A percentile compares a stretch with the other conserved stretches of the same genome.
phyloP scores from a whole-genome alignment of 768 basidiomycete species.

The Russula earlei region DNA sequence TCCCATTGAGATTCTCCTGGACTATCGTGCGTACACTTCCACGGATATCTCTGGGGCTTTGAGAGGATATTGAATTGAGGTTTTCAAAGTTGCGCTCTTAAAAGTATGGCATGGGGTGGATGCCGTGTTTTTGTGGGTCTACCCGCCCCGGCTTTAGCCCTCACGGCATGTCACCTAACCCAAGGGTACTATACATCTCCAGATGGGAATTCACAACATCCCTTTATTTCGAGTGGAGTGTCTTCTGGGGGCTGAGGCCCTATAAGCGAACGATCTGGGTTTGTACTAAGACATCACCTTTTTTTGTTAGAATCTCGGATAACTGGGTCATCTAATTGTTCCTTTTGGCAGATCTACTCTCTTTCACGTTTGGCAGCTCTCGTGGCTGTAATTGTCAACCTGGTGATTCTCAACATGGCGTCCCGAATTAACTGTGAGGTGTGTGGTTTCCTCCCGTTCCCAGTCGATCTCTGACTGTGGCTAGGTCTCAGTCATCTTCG shows the following conservation, averaged over 20 bases:
- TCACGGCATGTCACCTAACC: background rate
- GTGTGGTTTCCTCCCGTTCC: background rate
- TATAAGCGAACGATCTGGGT: too few species aligned
- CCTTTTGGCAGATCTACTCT: background rate
- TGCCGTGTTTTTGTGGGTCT: background rate
- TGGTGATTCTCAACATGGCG: background rate
- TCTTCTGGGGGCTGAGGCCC: too few species aligned
- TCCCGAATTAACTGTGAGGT: background rate
- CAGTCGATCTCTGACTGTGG: background rate
- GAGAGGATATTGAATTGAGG: background rate
- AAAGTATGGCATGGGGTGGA: background rate
- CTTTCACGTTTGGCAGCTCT: background rate
- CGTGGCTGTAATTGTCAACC: background rate
- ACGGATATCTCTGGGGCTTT: background rate
- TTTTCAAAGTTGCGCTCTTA: background rate
- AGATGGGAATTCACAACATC: too few species aligned
- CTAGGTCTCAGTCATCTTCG: background rate
- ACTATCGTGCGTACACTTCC: background rate
- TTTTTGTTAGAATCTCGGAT: too few species aligned
- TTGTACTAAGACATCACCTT: too few species aligned
- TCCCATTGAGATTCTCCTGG: too few species aligned
- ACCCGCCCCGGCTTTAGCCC: too few species aligned
- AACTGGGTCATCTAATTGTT: background rate
- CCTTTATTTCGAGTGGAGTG: too few species aligned
- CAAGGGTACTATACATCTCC: background rate